Base-by-base conservation (phyloP, 768 basidiomycete species). In the Collybia sordida region DNA sequence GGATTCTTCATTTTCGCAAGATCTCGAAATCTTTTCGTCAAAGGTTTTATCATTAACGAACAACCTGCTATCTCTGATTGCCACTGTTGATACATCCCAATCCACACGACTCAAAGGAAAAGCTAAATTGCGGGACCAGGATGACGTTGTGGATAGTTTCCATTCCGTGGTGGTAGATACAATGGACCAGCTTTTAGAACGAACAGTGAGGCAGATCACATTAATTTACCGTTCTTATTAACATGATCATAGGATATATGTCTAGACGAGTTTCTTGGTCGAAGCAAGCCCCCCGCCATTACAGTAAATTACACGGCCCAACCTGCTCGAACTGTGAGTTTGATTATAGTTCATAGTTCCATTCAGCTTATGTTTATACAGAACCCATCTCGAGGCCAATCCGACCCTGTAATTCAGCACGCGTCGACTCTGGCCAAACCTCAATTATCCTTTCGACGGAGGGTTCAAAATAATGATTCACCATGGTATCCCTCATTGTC, bases 91-190 rank as follows among this genome's bases (percentile, higher is more conserved):
- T 58, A 36, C 69, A 42, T 59, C 61, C 2, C 42, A 53, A 42
- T 59, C 57, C 25, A 56, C 23, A 3, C 50, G 25, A 54, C 68
- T 70, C 23, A 84, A 85, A 64, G 80, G 78, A 22, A 83, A 85
- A 60, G 72, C 68, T 17, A 77, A 73, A 58, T 59, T 88, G 45
- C 73, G 78, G 48, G 80, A 72, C 48, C 80, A 89, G 60, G 93
- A 97, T 58, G 89, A 94, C 68, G 79, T 95, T 3, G 68, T 90
- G 25, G 95, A 97, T 64, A 83, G 81, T 55, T 96, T 93, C 64
- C 80, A 88, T 56, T 73, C 81, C 15, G 66, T 82, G 18, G 77
- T 96, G 2, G 86, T 91, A n/a, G 91, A 93, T 61, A 73, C 82
- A 0, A 81, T 96, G 77, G 96, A 99, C 63, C 77, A 80, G 41